A percentile compares a stretch with the other conserved stretches of the same genome.
Evolutionary conservation across 331 rosid species (phyloP).

Genomic region (Rhamnella rubrinervis): DNA sequence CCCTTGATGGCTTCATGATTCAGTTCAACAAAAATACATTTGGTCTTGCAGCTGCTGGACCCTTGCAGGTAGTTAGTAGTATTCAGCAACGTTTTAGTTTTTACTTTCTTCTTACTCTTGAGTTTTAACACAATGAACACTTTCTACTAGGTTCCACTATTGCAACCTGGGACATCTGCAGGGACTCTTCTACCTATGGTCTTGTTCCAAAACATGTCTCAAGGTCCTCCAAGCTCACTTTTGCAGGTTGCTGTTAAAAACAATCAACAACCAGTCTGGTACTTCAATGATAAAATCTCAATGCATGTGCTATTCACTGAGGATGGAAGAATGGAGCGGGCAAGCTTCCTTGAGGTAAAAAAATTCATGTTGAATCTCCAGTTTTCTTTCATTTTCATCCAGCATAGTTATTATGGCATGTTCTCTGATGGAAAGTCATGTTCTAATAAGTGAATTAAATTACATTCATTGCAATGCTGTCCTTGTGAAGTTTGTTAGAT

Average conservation of each 20-base stretch:
- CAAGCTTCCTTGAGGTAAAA: slow-evolving; percentile 84
- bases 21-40: slow-evolving; percentile 97
- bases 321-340: slow-evolving; percentile 99
- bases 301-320: slow-evolving; percentile 75
- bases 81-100: background rate
- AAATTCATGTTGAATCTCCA: background rate
- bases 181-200: slow-evolving; percentile 92
- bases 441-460: background rate
- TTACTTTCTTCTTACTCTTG: background rate
- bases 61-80: slow-evolving; percentile 64
- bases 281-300: slow-evolving; percentile 75
- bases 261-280: slow-evolving; percentile 95
- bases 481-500: background rate
- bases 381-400: slow-evolving; percentile 6
- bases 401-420: background rate
- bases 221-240: slow-evolving; percentile 93
- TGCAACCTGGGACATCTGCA: slow-evolving; percentile 80
- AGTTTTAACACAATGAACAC: slow-evolving; percentile 19
- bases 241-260: slow-evolving; percentile 94
- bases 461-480: background rate
- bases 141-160: slow-evolving; percentile 66
- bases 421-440: background rate
- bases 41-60: slow-evolving; percentile 94
- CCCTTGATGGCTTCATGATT: slow-evolving; percentile 96
- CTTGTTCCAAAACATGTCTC: slow-evolving; percentile 84